phyloP scores from a whole-genome alignment of 345 rosid species.

The Anastatica hierochuntica region DNA sequence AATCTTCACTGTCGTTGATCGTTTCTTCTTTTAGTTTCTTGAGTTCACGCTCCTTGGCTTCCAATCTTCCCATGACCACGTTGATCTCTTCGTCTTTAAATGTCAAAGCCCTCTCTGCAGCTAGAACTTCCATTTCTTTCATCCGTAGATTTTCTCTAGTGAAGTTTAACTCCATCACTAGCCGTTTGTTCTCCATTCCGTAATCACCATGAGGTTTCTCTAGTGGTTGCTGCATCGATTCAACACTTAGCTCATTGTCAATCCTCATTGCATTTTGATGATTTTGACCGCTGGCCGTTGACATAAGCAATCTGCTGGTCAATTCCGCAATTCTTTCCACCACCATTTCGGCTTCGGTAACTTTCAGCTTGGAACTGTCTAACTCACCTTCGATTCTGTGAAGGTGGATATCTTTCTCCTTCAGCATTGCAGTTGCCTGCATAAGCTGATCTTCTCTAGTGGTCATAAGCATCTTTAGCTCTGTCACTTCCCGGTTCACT shows the following conservation, averaged over 20 bases:
- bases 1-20: conserved; percentile 48
- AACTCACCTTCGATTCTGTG: conserved; percentile 45
- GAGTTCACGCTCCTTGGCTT: conserved; percentile 46
- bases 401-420: conserved; percentile 63
- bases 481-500: conserved; percentile 46
- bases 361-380: conserved; percentile 36
- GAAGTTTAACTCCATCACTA: conserved; percentile 49
- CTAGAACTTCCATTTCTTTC: conserved; percentile 64
- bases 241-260: conserved; percentile 11
- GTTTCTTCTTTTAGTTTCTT: conserved; percentile 50
- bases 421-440: conserved; percentile 43
- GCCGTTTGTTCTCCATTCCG: conserved; percentile 43
- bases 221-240: conserved; percentile 25
- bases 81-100: conserved; percentile 58
- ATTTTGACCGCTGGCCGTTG: conserved; percentile 30
- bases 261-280: conserved; percentile 14
- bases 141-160: conserved; percentile 45
- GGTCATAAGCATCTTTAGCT: conserved; percentile 47
- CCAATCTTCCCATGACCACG: conserved; percentile 34
- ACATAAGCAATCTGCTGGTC: conserved; percentile 42
- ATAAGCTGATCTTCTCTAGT: conserved; percentile 51
- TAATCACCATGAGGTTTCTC: conserved; percentile 29
- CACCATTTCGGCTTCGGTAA: conserved; percentile 59
- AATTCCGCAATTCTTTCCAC: conserved; percentile 54
- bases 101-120: conserved; percentile 45